A percentile compares a stretch with the other conserved stretches of the same genome.
These are phyloP conservation scores for Ilex aquifolium DNA, from an alignment of 257 asterid species.

Conservation along the genomic window DNA sequence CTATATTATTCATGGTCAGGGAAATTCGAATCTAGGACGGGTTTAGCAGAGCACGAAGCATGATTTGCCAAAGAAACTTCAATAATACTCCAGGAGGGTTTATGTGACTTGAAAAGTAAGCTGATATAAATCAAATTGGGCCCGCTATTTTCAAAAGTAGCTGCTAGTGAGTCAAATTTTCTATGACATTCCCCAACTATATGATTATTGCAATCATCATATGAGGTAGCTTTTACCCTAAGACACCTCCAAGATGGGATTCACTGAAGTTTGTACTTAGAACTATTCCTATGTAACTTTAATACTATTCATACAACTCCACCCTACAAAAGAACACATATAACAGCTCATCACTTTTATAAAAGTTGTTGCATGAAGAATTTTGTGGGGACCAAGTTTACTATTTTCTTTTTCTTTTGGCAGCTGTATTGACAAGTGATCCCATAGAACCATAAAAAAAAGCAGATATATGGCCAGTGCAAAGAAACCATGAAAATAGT, in stretches of 20 bases:
- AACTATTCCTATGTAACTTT: background rate
- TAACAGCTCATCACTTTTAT: slow-evolving; percentile 4
- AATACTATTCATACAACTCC: background rate
- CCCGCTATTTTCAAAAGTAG: slow-evolving; percentile 2
- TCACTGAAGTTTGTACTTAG: background rate
- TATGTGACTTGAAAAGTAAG: slow-evolving; percentile 4
- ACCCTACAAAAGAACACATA: background rate
- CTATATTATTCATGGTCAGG: no score
- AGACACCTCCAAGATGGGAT: background rate
- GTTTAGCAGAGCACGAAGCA: no score
- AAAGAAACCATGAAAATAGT: no score
- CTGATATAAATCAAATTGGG: slow-evolving; percentile 2
- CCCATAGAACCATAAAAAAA: no score
- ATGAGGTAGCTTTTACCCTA: background rate
- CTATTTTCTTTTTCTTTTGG: background rate
- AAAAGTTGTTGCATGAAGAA: background rate
- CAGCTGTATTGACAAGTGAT: background rate
- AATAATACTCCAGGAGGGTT: background rate
- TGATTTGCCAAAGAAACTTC: background rate
- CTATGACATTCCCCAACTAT: background rate
- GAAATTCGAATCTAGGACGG: no score
- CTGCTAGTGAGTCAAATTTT: background rate
- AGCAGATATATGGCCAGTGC: no score
- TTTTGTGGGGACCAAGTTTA: background rate
- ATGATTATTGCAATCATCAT: slow-evolving; percentile 18